These are phyloP conservation scores for Monosporozyma unispora DNA, from an alignment of 805 yeast genomes.

Conservation along the genomic window DNA sequence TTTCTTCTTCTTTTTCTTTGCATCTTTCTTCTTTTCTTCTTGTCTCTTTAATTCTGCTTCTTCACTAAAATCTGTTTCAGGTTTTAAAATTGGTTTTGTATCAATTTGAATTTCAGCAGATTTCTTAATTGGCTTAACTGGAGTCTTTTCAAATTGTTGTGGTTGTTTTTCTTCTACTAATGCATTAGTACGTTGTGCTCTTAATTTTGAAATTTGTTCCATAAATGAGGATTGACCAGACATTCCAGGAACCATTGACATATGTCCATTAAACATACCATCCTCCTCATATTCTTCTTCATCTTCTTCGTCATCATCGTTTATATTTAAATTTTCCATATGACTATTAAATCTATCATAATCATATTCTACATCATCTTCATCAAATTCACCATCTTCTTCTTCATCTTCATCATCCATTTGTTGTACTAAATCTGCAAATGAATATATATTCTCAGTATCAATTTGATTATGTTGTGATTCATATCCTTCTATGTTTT, in stretches of 20 bases:
- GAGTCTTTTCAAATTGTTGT: not conserved
- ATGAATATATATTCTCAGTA: constrained; percentile 24
- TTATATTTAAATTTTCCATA: constrained; percentile 4
- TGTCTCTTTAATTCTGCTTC: constrained; percentile 1
- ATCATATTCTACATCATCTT: constrained; percentile 17
- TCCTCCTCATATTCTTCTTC: constrained; percentile 16
- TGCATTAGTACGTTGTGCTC: not conserved
- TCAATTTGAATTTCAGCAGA: not conserved
- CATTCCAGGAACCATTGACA: constrained; percentile 19
- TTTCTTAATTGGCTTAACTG: not conserved
- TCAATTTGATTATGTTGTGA: constrained; percentile 10
- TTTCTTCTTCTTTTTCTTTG: constrained; percentile 15
- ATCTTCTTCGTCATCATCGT: constrained; percentile 15
- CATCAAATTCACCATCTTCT: constrained; percentile 18
- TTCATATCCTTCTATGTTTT: not conserved
- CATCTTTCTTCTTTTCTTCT: constrained; percentile 2
- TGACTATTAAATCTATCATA: constrained; percentile 12
- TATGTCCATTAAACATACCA: constrained; percentile 10
- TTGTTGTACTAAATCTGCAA: constrained; percentile 27
- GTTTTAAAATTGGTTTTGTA: not conserved
- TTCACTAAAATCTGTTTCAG: not conserved
- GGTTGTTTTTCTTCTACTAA: not conserved
- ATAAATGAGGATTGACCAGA: constrained; percentile 21
- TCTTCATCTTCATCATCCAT: constrained; percentile 25
- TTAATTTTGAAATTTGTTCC: constrained; percentile 18